Evolutionary conservation across 192 early-diverging fungal genomes (phyloP).

Genomic region (Oehlia diaphana): DNA sequence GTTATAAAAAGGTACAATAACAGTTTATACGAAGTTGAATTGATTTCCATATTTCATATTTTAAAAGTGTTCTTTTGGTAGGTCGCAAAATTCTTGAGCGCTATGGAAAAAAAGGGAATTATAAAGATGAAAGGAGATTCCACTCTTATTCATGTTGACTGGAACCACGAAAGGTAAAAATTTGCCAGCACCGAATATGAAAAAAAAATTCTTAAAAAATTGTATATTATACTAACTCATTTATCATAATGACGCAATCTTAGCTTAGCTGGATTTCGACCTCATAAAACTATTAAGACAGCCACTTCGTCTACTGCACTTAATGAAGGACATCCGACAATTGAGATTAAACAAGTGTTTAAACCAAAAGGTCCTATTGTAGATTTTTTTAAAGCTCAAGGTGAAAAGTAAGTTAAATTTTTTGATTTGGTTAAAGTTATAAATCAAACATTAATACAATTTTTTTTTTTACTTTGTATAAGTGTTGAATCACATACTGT

Average conservation of each 20-base stretch:
- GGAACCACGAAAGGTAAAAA: slow-evolving; percentile 59
- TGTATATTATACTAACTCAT: not conserved
- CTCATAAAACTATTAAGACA: slow-evolving; percentile 40
- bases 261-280: slow-evolving; percentile 32
- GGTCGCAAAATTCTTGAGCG: slow-evolving; percentile 84
- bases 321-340: slow-evolving; percentile 12
- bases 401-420: slow-evolving; percentile 14
- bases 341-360: slow-evolving; percentile 53
- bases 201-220: too few relatives aligned
- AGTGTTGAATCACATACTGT: slow-evolving; percentile 48
- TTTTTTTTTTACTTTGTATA: not conserved
- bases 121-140: slow-evolving; percentile 83
- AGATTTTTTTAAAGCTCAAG: slow-evolving; percentile 55
- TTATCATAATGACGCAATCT: not conserved
- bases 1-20: slow-evolving; percentile 68
- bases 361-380: slow-evolving; percentile 49
- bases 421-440: not conserved
- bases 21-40: not conserved
- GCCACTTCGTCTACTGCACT: slow-evolving; percentile 23
- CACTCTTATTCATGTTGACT: slow-evolving; percentile 58
- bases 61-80: not conserved
- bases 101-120: slow-evolving; percentile 80
- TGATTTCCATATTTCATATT: not conserved
- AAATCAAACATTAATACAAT: not conserved
- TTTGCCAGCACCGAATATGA: not conserved